Base-by-base conservation (phyloP, 495 filamentous ascomycete species). In the Aspergillus sclerotiicarbonarius region DNA sequence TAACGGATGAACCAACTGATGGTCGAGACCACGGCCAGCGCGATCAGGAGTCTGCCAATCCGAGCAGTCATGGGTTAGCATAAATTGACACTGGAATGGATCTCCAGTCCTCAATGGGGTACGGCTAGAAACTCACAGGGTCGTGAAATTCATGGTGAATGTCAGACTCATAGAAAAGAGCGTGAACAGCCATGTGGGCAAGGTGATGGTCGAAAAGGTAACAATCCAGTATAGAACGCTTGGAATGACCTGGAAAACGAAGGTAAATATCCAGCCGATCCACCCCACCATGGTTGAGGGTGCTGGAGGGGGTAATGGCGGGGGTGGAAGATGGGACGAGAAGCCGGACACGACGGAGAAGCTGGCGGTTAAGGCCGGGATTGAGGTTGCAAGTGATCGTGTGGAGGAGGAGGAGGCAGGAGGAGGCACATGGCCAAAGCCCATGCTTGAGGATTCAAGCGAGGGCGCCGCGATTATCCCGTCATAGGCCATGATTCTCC, bases 131-230 rank as follows among this genome's bases (percentile, higher is more conserved):
- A 66, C 84, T 67, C 84, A 94, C 88, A 97, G 70, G 29, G 94
- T 98, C 8, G 94, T 98, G 61, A 92, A 91, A 68, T 96, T 98
- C 92, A 98, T 95, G 9, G 94, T 98, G 67, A 98, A 89, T 0
- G 94, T 98, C 72, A 94, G 70, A 73, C 88, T 94, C 61, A 90
- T 96, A n/a, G 93, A 97, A 68, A 97, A 92, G 51, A 98, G 80
- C 9, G 87, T 92, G 72, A 96, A 98, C 7, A 97, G 82, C 72
- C 92, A 85, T 70, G 91, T 89, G 37, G 94, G 93, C 58, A 96
- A 70, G 6, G 91, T 93, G 56, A 98, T 90, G 32, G 91, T 96
- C 8, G 85, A 80, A 62, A 96, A 90, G 52, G 90, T 91, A 58
- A 97, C 84, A 39, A 85, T 66, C 84, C 85, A 94, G 77, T 91